Evolutionary conservation across 2,329 filamentous ascomycete species (phyloP), one percentile per base, ranked within the genome.

Genomic region (Zopfia rhizophila): DNA sequence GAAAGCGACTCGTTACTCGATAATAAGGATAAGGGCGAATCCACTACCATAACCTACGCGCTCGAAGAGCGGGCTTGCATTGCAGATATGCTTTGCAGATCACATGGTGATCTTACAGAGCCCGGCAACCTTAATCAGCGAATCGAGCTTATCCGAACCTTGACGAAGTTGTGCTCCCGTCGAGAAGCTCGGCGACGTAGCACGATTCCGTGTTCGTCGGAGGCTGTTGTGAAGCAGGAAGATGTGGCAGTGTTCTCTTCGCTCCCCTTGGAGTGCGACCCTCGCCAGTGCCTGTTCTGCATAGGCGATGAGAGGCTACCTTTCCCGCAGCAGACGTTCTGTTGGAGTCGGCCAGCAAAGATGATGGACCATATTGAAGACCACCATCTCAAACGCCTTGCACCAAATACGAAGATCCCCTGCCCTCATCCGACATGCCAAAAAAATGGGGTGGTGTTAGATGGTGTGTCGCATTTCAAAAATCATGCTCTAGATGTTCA

Each of bases 231-330:
- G 10, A 38, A 1, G 16, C 21, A 14, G 35, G 3, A 18, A 8
- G 7, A 14, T 4, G 10, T 21, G 7, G 18, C 21, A 38, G 16
- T 8, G 24, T 30, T 3, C 37, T 22, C 24, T 18, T 40, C 18
- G 7, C 27, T 31, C 31, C 37, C 25, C 8, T 40, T 31, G 14
- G 25, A 29, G 17, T 40, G 25, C 25, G 14, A 31, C 25, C 11
- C 25, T 40, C 13, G 25, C 27, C 19, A 42, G n/a, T 42, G 13
- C 13, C n/a, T 42, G n/a, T 33, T 42, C 39, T 33, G 16, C n/a
- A 42, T 33, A 35, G 17, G 19, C 13, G 29, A 33, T 42, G 22
- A 42, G 11, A 5, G 22, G 5, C 29, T 35, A 22, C 13, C 30
- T 23, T 22, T 28, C 4, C 8, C 10, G 7, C n/a, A 33, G 38